These are phyloP conservation scores for Hanseniaspora vineae DNA, from an alignment of 805 yeast species.

Conservation along the genomic window DNA sequence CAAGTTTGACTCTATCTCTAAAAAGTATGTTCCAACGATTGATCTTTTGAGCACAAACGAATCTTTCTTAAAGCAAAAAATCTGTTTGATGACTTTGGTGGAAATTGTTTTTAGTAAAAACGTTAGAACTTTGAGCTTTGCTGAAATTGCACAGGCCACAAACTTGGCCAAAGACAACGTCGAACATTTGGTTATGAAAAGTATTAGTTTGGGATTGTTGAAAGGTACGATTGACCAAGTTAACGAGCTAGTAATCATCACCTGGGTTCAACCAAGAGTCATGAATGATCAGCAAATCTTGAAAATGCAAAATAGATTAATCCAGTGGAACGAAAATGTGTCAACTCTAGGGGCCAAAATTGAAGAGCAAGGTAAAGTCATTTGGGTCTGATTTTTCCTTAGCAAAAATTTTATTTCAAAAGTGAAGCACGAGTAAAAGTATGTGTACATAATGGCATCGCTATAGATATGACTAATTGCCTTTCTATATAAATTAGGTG, in stretches of 20 bases:
- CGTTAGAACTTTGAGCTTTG: conserved; percentile 59
- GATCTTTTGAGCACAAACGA: conserved; percentile 48
- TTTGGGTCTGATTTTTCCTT: conserved; percentile 36
- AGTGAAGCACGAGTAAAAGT: no score
- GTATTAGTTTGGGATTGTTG: conserved; percentile 70
- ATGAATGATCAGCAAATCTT: conserved; percentile 72
- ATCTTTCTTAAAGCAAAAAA: conserved; percentile 72
- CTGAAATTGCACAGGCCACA: conserved; percentile 62
- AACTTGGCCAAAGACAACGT: conserved; percentile 51
- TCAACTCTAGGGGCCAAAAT: conserved; percentile 48
- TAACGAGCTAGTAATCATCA: conserved; percentile 58
- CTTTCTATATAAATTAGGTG: no score
- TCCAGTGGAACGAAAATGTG: conserved; percentile 70
- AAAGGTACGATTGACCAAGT: conserved; percentile 90
- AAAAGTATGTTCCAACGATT: conserved; percentile 28
- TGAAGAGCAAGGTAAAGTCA: conserved; percentile 45
- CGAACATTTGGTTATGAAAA: conserved; percentile 84
- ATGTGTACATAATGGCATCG: no score
- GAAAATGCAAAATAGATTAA: conserved; percentile 59
- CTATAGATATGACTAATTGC: no score
- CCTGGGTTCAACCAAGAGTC: conserved; percentile 95
- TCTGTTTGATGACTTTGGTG: conserved; percentile 81
- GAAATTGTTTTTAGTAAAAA: conserved; percentile 77
- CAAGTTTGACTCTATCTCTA: conserved; percentile 41
- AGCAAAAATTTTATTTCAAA: neutral